Base-by-base conservation (phyloP, 768 basidiomycete genomes). In the Rhodotorula diobovata region DNA sequence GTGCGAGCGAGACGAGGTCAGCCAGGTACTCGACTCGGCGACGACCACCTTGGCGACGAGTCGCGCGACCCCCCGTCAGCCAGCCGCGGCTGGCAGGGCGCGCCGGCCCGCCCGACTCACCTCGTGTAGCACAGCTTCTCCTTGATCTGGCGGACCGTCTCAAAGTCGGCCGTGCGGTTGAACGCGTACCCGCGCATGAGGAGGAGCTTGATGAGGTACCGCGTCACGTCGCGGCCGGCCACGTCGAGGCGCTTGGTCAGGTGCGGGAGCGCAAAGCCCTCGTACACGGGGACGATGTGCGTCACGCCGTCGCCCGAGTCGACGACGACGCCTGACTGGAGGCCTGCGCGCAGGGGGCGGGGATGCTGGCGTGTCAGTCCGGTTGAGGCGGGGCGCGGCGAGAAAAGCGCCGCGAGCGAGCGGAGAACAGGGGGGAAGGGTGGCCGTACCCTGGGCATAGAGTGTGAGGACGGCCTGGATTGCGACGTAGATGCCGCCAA, bases 131-230 rank as follows among this genome's bases (percentile, higher is more conserved):
- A 99, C 56, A 98, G 81, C 81, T 94, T 96, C 84, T 99, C 96
- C 82, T 99, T 99, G 83, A 99, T 98, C 81, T 96, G 92, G 43
- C 95, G 84, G 32, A 99, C 96, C 4, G 96, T 99, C 83, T 99
- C 96, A 78, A 99, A 99, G 82, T 99, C 96, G 37, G 96, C 96
- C 6, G 96, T 99, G 51, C 96, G 88, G 82, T 99, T 98, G 86
- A 99, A 98, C 1, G 96, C 96, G 81, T 99, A 98, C n/a, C 96
- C 96, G n/a, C 95, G 88, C 94, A 97, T 97, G 76, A 98, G 87
- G 45, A 99, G 84, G n/a, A 99, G 85, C 82, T 98, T 99, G 86
- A 99, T 99, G 81, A 99, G 84, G 82, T 99, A 99, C 77, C 93
- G 88, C 57, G 96, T 99, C 58, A 99, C 96, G 80, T 99, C 96